Conservation (phyloP, 192 early-diverging fungal genomes). For the Coemansia sp. region DNA sequence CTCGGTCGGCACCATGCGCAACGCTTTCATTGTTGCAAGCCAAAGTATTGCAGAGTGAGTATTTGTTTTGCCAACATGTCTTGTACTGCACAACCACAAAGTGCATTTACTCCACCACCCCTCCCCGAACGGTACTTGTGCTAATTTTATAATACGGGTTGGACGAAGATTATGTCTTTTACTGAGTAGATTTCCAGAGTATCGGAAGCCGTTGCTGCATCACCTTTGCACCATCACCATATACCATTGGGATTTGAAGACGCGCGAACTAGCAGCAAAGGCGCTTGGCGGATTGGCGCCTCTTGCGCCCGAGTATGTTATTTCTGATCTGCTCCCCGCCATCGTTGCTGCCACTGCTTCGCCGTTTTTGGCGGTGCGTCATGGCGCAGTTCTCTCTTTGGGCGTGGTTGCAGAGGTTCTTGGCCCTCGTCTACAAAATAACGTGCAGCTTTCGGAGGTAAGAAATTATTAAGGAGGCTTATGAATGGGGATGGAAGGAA, state of each 20-base stretch:
- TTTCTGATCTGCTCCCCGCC: conserved; percentile 55
- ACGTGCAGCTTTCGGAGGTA: conserved; percentile 17
- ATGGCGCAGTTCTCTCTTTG: conserved; percentile 42
- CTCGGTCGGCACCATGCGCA: conserved; percentile 78
- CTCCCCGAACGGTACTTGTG: neutral
- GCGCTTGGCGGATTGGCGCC: conserved; percentile 67
- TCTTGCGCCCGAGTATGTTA: conserved; percentile 60
- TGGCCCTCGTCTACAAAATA: conserved; percentile 13
- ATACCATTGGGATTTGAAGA: conserved; percentile 84
- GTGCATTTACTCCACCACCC: neutral
- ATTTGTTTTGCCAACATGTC: too few relatives aligned
- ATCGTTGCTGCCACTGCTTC: conserved; percentile 50
- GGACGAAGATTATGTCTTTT: neutral
- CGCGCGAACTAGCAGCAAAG: conserved; percentile 76
- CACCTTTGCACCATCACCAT: conserved; percentile 69
- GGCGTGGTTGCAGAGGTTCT: conserved; percentile 41
- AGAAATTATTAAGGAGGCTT: conserved; percentile 1
- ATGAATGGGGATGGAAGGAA: neutral
- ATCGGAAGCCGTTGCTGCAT: conserved; percentile 68
- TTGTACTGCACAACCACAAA: neutral
- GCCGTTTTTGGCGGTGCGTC: conserved; percentile 53
- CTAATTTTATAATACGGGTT: neutral
- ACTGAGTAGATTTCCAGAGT: conserved; percentile 62
- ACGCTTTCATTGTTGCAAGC: conserved; percentile 71
- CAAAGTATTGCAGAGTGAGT: conserved; percentile 65